phyloP scores from a whole-genome alignment of 805 yeast genomes.

The Metschnikowia aberdeeniae region DNA sequence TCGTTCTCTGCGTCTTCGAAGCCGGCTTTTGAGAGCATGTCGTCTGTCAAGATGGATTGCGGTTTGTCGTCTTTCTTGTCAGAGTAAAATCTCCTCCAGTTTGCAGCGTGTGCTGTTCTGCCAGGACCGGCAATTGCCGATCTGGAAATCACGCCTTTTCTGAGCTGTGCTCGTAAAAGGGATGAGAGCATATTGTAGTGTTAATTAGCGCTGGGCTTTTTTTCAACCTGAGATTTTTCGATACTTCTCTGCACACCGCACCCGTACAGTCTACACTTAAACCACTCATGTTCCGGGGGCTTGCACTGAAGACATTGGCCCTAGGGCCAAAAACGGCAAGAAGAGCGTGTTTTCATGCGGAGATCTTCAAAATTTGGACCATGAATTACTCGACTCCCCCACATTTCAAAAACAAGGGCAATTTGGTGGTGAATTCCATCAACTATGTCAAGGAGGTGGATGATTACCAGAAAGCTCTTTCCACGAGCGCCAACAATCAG shows the following conservation, averaged over 20 bases:
- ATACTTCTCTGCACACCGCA: slow-evolving; percentile 1
- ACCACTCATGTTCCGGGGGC: not conserved
- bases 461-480: slow-evolving; percentile 20
- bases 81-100: slow-evolving; percentile 11
- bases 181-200: slow-evolving; percentile 8
- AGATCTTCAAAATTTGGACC: not conserved
- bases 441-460: slow-evolving; percentile 29
- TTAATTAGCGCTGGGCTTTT: not conserved
- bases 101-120: not conserved
- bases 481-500: slow-evolving; percentile 15
- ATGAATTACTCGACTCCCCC: slow-evolving; percentile 11
- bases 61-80: slow-evolving; percentile 24
- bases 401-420: slow-evolving; percentile 10
- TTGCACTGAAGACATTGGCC: not conserved
- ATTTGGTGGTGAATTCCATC: slow-evolving; percentile 17
- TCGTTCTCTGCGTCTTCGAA: slow-evolving; percentile 45
- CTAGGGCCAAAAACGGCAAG: too few species aligned
- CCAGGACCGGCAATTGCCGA: slow-evolving; percentile 3
- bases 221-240: slow-evolving; percentile 3
- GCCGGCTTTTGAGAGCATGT: slow-evolving; percentile 79
- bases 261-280: slow-evolving; percentile 1
- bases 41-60: slow-evolving; percentile 70
- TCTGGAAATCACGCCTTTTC: slow-evolving; percentile 3
- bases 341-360: too few species aligned
- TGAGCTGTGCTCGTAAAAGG: slow-evolving; percentile 10